Percentiles rank a stretch among this genome's conserved stretches.
These are phyloP conservation scores for Neofusicoccum sp. DNA, from an alignment of 2,329 filamentous ascomycete species.

Conservation along the genomic window DNA sequence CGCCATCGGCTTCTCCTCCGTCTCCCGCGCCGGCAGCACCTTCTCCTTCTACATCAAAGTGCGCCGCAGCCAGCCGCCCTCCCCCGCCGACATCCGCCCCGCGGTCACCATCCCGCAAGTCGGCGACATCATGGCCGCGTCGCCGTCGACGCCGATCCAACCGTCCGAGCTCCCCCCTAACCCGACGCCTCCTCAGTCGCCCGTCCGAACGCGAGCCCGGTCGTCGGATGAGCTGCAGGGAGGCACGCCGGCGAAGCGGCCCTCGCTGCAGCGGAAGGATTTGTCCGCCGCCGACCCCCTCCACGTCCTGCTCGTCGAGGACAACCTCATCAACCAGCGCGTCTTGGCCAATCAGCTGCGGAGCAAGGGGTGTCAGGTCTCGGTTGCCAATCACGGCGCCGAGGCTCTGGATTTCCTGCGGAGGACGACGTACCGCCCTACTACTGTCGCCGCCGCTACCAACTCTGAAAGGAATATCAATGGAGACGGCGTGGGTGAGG, in stretches of 20 bases:
- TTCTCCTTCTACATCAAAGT: conserved; percentile 48
- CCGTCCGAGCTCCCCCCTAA: background rate
- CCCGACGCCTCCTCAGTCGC: background rate
- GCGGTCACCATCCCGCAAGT: background rate
- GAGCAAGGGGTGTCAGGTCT: conserved; percentile 30
- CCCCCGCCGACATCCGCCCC: background rate
- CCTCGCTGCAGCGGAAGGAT: background rate
- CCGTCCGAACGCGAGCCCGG: background rate
- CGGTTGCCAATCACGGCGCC: conserved; percentile 34
- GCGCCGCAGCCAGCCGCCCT: conserved; percentile 23
- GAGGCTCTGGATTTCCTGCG: conserved; percentile 29
- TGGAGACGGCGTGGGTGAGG: too few relatives aligned
- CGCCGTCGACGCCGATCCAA: background rate
- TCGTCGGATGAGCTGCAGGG: background rate
- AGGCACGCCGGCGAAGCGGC: background rate
- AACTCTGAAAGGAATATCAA: too few relatives aligned
- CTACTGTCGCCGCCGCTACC: background rate
- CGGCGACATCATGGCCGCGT: background rate
- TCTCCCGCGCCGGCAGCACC: conserved; percentile 36
- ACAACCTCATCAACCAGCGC: conserved; percentile 38
- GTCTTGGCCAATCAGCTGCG: conserved; percentile 34
- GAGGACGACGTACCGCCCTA: conserved; percentile 22
- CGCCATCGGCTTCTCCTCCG: conserved; percentile 45
- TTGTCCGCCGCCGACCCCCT: background rate
- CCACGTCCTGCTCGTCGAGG: conserved; percentile 36